Percentiles rank a stretch among this genome's conserved stretches.
These are phyloP conservation scores for Ceratocystis colombiana DNA, from an alignment of 2,329 filamentous ascomycete genomes.

Conservation along the genomic window DNA sequence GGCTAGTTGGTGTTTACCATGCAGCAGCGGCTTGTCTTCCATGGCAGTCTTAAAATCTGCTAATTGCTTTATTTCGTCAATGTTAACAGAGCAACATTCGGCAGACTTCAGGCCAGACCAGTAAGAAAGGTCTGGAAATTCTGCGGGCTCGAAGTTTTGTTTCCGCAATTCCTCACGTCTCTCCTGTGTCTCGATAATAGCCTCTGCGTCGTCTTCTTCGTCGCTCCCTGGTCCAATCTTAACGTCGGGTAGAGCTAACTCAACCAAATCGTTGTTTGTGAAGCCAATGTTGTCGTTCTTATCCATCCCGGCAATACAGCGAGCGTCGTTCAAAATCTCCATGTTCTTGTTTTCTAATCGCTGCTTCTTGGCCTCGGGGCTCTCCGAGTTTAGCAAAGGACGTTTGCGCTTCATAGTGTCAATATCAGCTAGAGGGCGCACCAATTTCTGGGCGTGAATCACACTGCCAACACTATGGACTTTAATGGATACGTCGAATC, in stretches of 20 bases:
- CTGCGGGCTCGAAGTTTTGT: neutral
- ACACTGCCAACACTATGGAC: conserved; percentile 13
- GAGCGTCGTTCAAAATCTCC: conserved; percentile 2
- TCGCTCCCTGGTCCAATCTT: neutral
- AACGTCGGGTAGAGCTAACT: neutral
- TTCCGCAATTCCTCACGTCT: neutral
- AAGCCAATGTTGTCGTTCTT: neutral
- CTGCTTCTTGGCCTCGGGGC: neutral
- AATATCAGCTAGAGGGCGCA: neutral
- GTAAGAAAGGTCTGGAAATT: neutral
- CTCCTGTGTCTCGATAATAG: conserved; percentile 10
- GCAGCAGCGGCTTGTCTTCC: neutral
- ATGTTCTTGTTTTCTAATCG: neutral
- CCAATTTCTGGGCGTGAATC: conserved; percentile 5
- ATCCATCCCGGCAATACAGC: conserved; percentile 9
- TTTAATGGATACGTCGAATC: conserved; percentile 13
- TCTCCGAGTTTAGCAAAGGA: neutral
- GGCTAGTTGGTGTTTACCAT: neutral
- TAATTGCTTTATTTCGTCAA: neutral
- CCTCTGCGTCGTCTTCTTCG: neutral
- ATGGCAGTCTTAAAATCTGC: neutral
- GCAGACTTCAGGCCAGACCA: neutral
- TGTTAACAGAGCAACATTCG: neutral
- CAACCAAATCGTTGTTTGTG: neutral
- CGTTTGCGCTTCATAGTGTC: neutral